Evolutionary conservation across 1,139 yeast species (phyloP), one percentile per base, ranked within the genome.

Genomic region (Debaryomyces nepalensis): DNA sequence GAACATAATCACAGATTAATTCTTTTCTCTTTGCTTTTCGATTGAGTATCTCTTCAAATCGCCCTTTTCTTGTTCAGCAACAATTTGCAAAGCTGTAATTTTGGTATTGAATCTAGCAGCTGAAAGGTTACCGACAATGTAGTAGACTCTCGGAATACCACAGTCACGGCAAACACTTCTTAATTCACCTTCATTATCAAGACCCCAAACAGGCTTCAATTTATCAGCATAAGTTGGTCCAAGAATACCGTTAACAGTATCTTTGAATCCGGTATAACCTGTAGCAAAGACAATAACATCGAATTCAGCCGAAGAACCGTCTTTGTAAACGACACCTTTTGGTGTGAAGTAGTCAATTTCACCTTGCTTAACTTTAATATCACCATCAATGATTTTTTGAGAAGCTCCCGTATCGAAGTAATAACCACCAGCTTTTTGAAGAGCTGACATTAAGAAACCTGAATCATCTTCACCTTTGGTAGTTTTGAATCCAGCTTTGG

Each of bases 401-500:
- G 73, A 64, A 41, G 69, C 64, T 8, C 77, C 77, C 37, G 65
- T 72, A 47, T 71, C 75, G 41, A 68, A 66, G 51, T 72, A 71
- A 51, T 68, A 72, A 26, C 77, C 77, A 3, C 76, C 75, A n/a
- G 33, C 39, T 29, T 32, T 32, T 21, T 32, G 26, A 32, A 32
- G 35, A 19, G 35, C 35, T 21, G 35, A 32, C 35, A 32, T 32
- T 24, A 32, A 32, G 26, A 32, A 32, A 9, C 39, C 39, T 15
- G 39, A 26, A n/a, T 27, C 39, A 22, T 27, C 39, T 19, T 37
- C 32, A 8, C 39, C 39, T 19, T 29, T 26, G 12, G 32, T 27
- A 7, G 31, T 37, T 26, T 37, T 37, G 15, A 37, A 37, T 11
- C 39, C 39, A 15, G 33, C 39, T 21, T 37, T 37, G 22, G 32